Conservation (phyloP, 257 asterid species). For the Mitragyna speciosa region DNA sequence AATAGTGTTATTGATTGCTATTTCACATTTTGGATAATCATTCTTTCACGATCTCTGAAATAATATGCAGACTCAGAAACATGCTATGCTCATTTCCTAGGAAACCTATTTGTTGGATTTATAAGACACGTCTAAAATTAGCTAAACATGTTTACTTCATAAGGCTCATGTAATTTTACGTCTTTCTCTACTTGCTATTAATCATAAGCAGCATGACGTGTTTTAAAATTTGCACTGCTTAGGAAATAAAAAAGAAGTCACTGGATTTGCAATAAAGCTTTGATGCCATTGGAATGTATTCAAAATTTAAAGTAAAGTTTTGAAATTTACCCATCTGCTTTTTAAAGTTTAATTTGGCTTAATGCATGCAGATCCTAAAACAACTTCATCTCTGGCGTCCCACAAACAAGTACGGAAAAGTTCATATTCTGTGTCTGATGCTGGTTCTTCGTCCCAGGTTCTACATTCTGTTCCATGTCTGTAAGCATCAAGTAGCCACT, state of each 20-base stretch:
- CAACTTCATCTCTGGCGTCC: slow-evolving; percentile 44
- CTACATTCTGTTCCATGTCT: slow-evolving; percentile 12
- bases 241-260: not conserved
- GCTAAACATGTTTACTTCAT: not conserved
- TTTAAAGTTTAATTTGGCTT: slow-evolving; percentile 8
- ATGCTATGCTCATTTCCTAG: not conserved
- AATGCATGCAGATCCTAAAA: slow-evolving; percentile 49
- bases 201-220: not conserved
- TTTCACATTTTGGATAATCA: too few species aligned
- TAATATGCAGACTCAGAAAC: not conserved
- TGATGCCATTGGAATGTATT: not conserved
- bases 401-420: slow-evolving; percentile 44
- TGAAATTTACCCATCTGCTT: not conserved
- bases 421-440: slow-evolving; percentile 37
- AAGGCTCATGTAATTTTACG: not conserved
- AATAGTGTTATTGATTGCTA: not conserved
- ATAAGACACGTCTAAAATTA: not conserved
- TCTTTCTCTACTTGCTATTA: not conserved
- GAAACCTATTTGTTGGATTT: not conserved
- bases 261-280: not conserved
- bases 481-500: not conserved
- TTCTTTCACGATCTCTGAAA: not conserved
- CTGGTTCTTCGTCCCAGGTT: slow-evolving; percentile 55
- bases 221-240: not conserved
- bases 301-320: too few species aligned